Evolutionary conservation across 2,329 filamentous ascomycete species (phyloP), one percentile per base, ranked within the genome.

Genomic region (Phyllosticta paracitricarpa): DNA sequence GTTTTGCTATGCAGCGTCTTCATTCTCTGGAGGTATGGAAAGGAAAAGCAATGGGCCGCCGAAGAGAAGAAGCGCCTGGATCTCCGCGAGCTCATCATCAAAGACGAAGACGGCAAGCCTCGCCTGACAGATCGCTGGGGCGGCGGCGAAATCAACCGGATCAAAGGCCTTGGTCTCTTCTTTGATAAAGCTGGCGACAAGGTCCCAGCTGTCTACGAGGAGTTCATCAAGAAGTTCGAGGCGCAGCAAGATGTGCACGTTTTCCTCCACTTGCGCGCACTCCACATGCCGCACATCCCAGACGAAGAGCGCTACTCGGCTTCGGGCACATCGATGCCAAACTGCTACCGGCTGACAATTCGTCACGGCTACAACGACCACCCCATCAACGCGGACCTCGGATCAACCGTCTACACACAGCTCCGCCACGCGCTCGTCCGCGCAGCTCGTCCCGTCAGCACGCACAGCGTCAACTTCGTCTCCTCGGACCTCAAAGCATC

Each of bases 1-100:
- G 76, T 78, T 2, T 75, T 88, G 8, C 79, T 92, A 1, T 81
- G 85, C 0, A 76, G 73, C 53, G 73, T 91, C 53, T 88, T 92
- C 68, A 78, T 90, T 2, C 79, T 91, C 10, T 92, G 89, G 89
- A 82, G 89, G 33, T 92, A 85, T 67, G 89, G 89, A 17, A 91
- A 92, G 70, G 87, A 91, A 68, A 81, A 84, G 63, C 89, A 92
- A 69, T 92, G 89, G 88, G 75, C 74, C 6, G 84, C 88, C 2
- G 88, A 92, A 73, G 79, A 80, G 0, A 77, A 81, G 61, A 86
- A 90, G 65, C 79, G 80, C 3, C 77, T 85, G 61, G 68, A 12
- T 70, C 69, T 62, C 77, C 78, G 53, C 78, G 79, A 4, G 79
- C 75, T 4, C 75, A 77, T 40, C 76, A 78, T 63, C 75, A 78